Evolutionary conservation across 352 stramenopile genomes (phyloP).

Genomic region (Phytophthora lateralis): DNA sequence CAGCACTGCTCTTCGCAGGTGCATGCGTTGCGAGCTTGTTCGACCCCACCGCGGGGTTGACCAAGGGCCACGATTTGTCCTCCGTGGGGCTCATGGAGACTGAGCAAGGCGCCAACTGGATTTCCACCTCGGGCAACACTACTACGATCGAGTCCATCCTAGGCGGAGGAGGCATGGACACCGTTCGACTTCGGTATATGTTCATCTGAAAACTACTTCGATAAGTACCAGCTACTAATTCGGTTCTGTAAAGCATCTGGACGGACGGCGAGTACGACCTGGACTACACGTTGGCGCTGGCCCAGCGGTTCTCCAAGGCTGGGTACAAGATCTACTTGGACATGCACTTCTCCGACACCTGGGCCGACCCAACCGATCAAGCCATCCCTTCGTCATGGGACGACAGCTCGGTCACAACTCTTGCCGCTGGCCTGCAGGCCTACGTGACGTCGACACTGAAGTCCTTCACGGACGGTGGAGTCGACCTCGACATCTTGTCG

Average conservation of each 20-base stretch:
- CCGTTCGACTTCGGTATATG: constrained; percentile 23
- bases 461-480: constrained; percentile 29
- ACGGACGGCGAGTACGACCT: constrained; percentile 26
- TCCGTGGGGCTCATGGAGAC: constrained; percentile 36
- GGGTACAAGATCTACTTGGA: constrained; percentile 44
- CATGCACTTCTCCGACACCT: constrained; percentile 45
- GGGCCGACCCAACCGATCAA: constrained; percentile 30
- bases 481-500: constrained; percentile 32
- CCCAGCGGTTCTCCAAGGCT: constrained; percentile 32
- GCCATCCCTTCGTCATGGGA: constrained; percentile 22
- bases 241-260: constrained; percentile 19
- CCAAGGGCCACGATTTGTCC: constrained; percentile 37
- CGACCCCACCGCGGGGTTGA: constrained; percentile 7
- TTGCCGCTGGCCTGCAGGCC: constrained; percentile 14
- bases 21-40: constrained; percentile 7
- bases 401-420: constrained; percentile 16
- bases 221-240: background rate
- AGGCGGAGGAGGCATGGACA: constrained; percentile 28
- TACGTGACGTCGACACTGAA: constrained; percentile 39
- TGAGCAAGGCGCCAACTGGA: constrained; percentile 29
- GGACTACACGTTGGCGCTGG: constrained; percentile 29
- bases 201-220: background rate
- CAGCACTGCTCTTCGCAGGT: constrained; percentile 10
- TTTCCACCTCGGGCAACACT: constrained; percentile 25
- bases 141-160: constrained; percentile 33